These are phyloP conservation scores for Penicillium cataractarum DNA, from an alignment of 495 filamentous ascomycete genomes.

Conservation along the genomic window DNA sequence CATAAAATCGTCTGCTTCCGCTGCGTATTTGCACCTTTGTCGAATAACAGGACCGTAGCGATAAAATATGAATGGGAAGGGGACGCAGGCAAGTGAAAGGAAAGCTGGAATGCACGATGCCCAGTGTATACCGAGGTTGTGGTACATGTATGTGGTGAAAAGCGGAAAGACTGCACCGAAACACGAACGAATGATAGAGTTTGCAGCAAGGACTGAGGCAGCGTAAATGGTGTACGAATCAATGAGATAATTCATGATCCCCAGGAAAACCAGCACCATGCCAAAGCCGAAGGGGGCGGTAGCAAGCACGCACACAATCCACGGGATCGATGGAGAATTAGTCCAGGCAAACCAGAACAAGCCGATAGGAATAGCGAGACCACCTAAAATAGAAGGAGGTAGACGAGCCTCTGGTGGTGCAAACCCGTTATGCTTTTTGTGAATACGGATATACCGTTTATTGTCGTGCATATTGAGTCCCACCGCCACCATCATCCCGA, in stretches of 20 bases:
- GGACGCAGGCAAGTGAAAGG: constrained; percentile 65
- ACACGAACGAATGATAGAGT: constrained; percentile 60
- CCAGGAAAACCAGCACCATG: constrained; percentile 68
- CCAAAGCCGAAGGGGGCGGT: constrained; percentile 67
- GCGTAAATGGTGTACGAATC: constrained; percentile 74
- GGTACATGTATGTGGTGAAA: constrained; percentile 71
- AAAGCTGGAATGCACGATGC: constrained; percentile 72
- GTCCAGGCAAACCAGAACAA: constrained; percentile 67
- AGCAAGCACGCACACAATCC: constrained; percentile 60
- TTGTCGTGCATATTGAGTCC: constrained; percentile 39
- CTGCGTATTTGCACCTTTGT: constrained; percentile 66
- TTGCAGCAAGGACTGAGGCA: constrained; percentile 71
- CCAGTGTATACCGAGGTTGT: constrained; percentile 71
- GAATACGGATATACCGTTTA: constrained; percentile 35
- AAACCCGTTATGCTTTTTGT: constrained; percentile 25
- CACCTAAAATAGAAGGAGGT: constrained; percentile 36
- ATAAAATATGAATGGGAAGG: constrained; percentile 72
- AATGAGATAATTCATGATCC: constrained; percentile 70
- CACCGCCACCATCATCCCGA: constrained; percentile 69
- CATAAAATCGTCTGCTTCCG: constrained; percentile 54
- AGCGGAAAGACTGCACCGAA: constrained; percentile 76
- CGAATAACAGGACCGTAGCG: constrained; percentile 64
- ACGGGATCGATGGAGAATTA: constrained; percentile 62
- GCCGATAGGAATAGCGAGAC: constrained; percentile 38
- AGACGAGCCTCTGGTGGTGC: constrained; percentile 46